Conservation (phyloP, 2,329 filamentous ascomycete genomes). For the Escovopsis weberi region DNA sequence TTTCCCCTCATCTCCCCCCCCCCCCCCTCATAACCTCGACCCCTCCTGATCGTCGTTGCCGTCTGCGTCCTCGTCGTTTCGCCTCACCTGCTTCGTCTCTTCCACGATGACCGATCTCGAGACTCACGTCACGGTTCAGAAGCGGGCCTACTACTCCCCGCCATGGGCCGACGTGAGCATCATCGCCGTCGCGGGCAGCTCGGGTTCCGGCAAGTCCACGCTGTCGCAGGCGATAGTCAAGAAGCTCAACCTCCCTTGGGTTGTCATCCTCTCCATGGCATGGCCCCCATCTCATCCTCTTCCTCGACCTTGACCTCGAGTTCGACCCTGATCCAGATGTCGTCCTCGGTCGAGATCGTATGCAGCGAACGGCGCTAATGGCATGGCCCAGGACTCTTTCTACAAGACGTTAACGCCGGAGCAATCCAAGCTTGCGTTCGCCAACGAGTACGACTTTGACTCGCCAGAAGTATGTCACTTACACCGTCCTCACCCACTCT, state of each 20-base stretch:
- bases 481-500: not conserved
- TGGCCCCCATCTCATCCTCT: slow-evolving; percentile 9
- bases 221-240: slow-evolving; percentile 83
- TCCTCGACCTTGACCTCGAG: no score
- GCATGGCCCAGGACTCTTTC: slow-evolving; percentile 66
- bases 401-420: slow-evolving; percentile 80
- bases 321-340: not conserved
- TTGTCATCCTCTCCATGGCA: slow-evolving; percentile 95
- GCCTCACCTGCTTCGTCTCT: slow-evolving; percentile 3
- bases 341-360: slow-evolving; percentile 1
- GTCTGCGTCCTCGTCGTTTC: not conserved
- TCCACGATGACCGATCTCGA: slow-evolving; percentile 18
- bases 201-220: slow-evolving; percentile 88
- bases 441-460: slow-evolving; percentile 92
- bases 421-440: slow-evolving; percentile 66
- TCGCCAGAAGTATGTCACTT: slow-evolving; percentile 49
- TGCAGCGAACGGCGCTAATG: slow-evolving; percentile 9
- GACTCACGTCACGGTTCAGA: slow-evolving; percentile 35
- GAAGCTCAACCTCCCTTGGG: slow-evolving; percentile 87
- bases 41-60: not conserved
- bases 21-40: not conserved
- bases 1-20: no score
- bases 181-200: slow-evolving; percentile 90
- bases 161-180: slow-evolving; percentile 96
- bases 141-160: slow-evolving; percentile 66